Conservation (phyloP, 2,329 filamentous ascomycete species). For the Cryphonectria japonica region DNA sequence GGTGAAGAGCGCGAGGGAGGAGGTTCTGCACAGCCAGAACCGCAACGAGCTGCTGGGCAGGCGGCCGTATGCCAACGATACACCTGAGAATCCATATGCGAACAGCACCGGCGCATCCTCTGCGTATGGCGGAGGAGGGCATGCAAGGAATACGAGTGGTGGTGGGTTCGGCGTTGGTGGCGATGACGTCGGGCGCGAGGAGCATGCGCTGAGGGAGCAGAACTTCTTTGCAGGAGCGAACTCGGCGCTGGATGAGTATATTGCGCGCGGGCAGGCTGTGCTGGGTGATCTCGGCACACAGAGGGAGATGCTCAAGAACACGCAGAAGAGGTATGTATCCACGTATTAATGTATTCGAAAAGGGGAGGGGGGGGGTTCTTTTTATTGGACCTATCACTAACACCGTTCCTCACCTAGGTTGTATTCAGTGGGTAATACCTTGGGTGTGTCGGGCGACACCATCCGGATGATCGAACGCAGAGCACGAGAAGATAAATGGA, state of each 20-base stretch:
- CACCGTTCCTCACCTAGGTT: constrained; percentile 46
- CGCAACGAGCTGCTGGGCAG: constrained; percentile 83
- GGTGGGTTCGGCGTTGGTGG: constrained; percentile 51
- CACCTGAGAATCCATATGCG: constrained; percentile 92
- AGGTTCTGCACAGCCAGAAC: constrained; percentile 67
- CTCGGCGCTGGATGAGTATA: constrained; percentile 87
- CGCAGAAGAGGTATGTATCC: constrained; percentile 66
- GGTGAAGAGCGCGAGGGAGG: constrained; percentile 77
- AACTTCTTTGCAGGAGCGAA: constrained; percentile 84
- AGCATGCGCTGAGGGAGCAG: constrained; percentile 86
- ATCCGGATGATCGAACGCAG: constrained; percentile 95
- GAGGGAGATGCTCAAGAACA: constrained; percentile 92
- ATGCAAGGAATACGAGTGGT: constrained; percentile 49
- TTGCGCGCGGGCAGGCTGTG: constrained; percentile 88
- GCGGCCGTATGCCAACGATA: constrained; percentile 75
- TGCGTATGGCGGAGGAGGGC: constrained; percentile 32
- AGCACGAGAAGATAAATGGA: constrained; percentile 96
- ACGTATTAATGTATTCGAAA: not conserved
- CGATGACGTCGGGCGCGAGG: constrained; percentile 72
- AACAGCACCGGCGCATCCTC: constrained; percentile 44
- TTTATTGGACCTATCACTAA: not conserved
- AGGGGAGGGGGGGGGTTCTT: too few species aligned
- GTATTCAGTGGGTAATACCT: constrained; percentile 90
- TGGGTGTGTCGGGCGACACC: constrained; percentile 92
- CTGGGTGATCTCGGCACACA: constrained; percentile 87